Evolutionary conservation across 2,329 filamentous ascomycete genomes (phyloP), one percentile per base, ranked within the genome.

Genomic region (Apiospora arundinis): DNA sequence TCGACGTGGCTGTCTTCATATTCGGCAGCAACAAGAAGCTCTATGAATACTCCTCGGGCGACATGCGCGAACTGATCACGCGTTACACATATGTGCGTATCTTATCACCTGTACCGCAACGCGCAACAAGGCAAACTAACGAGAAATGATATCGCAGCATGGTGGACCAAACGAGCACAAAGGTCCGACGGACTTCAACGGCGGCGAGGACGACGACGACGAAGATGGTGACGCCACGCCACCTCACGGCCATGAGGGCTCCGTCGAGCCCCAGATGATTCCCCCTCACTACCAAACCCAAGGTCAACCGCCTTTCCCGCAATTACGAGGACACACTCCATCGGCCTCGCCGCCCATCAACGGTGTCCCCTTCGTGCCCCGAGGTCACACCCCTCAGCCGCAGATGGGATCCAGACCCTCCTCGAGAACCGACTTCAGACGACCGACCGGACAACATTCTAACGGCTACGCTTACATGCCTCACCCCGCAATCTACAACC

Each of bases 21-120:
- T 98, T 98, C 80, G 95, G 95, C 74, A 95, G 94, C 84, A 99
- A 99, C 84, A 99, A 98, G 88, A 98, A 98, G 85, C 89, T 99
- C 37, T 98, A 98, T 83, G 95, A 99, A 83, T 99, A 97, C 82
- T 98, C 95, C 16, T 98, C 95, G 23, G 88, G 91, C 77, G 94
- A 98, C 82, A 97, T 99, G 89, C 92, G 92, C 81, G 94, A 98
- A 75, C 93, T 97, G 68, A 91, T 99, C 75, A 89, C 90, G 69
- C 90, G 94, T 81, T 97, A 97, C 80, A 92, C 95, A 90, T 97
- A 95, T 83, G 95, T 98, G 86, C 78, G 94, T 90, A 69, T 37
- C 42, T 37, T 25, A 18, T 40, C 32, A 14, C 40, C 25, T 67
- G 28, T 28, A 44, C 14, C 56, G 28, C 56, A 63, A 11, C 32